Conservation (phyloP, 768 basidiomycete genomes). For the Scleroderma bovista region DNA sequence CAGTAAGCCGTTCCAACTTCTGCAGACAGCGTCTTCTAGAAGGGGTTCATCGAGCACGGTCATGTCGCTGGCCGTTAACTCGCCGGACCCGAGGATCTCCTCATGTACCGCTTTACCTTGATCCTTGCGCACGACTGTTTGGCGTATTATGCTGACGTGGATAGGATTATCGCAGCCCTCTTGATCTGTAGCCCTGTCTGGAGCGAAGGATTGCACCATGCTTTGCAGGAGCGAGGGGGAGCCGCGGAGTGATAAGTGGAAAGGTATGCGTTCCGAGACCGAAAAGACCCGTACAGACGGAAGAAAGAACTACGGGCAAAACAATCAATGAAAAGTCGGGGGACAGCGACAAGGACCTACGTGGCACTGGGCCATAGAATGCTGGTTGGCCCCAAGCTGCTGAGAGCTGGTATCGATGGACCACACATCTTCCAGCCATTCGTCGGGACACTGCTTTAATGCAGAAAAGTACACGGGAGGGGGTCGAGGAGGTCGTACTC, state of each 20-base stretch:
- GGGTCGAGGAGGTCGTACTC: constrained; percentile 29
- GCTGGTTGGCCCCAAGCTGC: constrained; percentile 2
- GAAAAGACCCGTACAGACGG: constrained; percentile 57
- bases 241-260: constrained; percentile 59
- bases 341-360: constrained; percentile 13
- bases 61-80: constrained; percentile 32
- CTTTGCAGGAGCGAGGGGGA: constrained; percentile 31
- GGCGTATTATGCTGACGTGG: constrained; percentile 53
- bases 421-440: constrained; percentile 31
- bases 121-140: constrained; percentile 37
- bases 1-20: constrained; percentile 63
- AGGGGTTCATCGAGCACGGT: constrained; percentile 29
- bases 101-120: constrained; percentile 11
- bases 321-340: not conserved
- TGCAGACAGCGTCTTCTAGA: constrained; percentile 27
- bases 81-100: constrained; percentile 44
- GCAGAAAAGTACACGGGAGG: constrained; percentile 18
- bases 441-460: constrained; percentile 25
- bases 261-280: constrained; percentile 52
- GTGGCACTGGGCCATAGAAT: constrained; percentile 23
- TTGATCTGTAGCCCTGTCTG: constrained; percentile 2
- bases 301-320: constrained; percentile 47
- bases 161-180: constrained; percentile 24
- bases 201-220: constrained; percentile 5
- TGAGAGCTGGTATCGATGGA: constrained; percentile 13